Conservation (phyloP, 352 stramenopile species). For the Phytophthora megakarya region DNA sequence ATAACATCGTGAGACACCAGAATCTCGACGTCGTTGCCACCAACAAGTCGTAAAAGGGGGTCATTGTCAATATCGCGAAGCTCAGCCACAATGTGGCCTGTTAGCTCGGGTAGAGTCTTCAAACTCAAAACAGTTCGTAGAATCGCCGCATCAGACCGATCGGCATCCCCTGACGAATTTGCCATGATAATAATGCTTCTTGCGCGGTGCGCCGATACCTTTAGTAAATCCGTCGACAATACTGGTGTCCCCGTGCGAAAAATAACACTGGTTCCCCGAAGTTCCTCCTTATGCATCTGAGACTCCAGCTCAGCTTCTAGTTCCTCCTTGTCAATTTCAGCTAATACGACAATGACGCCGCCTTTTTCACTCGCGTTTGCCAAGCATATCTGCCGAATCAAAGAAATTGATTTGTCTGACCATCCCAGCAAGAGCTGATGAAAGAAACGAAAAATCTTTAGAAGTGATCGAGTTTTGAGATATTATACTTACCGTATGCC, state of each 20-base stretch:
- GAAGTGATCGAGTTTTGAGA: background rate
- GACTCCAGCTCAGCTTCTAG: slow-evolving; percentile 72
- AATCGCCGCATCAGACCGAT: slow-evolving; percentile 80
- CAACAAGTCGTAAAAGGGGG: slow-evolving; percentile 76
- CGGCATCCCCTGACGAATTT: slow-evolving; percentile 66
- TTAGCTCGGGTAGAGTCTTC: slow-evolving; percentile 70
- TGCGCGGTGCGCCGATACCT: slow-evolving; percentile 78
- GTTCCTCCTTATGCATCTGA: slow-evolving; percentile 60
- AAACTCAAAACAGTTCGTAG: slow-evolving; percentile 82
- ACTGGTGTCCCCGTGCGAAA: slow-evolving; percentile 82
- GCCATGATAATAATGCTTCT: slow-evolving; percentile 87
- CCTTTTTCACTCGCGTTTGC: slow-evolving; percentile 89
- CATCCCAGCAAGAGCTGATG: slow-evolving; percentile 83
- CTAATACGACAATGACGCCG: slow-evolving; percentile 78
- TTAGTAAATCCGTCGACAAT: slow-evolving; percentile 78
- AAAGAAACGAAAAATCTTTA: background rate
- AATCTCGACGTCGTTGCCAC: slow-evolving; percentile 79
- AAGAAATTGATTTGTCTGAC: slow-evolving; percentile 86
- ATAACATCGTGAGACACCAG: slow-evolving; percentile 91
- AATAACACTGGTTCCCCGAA: slow-evolving; percentile 77
- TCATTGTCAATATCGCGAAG: slow-evolving; percentile 90
- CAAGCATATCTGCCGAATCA: slow-evolving; percentile 86
- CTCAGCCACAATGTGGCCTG: slow-evolving; percentile 87
- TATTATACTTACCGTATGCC: slow-evolving; percentile 65
- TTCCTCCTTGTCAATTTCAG: slow-evolving; percentile 78